Evolutionary conservation across 495 filamentous ascomycete genomes (phyloP), one percentile per base, ranked within the genome.

Genomic region (Achaetomiella virescens): DNA sequence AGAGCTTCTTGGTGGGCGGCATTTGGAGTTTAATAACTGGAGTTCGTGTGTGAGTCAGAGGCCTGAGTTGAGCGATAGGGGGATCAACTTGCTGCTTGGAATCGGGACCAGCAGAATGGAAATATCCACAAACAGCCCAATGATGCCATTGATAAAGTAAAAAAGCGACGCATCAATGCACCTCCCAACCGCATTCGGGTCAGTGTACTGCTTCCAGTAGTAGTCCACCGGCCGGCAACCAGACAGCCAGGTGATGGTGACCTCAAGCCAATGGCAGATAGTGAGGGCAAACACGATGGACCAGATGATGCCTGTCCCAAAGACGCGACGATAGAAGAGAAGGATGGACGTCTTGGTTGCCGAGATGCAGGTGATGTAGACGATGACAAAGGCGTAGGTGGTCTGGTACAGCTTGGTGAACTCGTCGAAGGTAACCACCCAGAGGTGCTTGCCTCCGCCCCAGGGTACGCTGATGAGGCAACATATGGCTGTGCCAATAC

Each of bases 21-120:
- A 75, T 64, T 43, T 73, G 67, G 0, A 77, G 64, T 22, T 54
- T 58, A 17, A 61, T 36, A 18, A 76, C 60, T 62, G 52, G 47
- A 45, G 45, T 24, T 18, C 36, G 52, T 55, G 6, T 11, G 21
- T 21, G 12, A 14, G 18, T 54, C 22, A n/a, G n/a, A n/a, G n/a
- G n/a, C n/a, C n/a, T n/a, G 22, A 27, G 25, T 20, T 18, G 6
- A 5, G 35, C 7, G 12, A 24, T 22, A 41, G n/a, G 21, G 31
- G 27, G 17, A 38, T n/a, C 14, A 24, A 57, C 61, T 36, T 29
- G 59, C 61, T 70, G 11, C 65, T 61, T 1, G 71, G 75, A 31
- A 73, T 67, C 1, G 76, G 76, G 7, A 77, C 66, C 6, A 68
- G 27, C 15, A 79, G 60, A 24, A 79, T 66, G 43, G 74, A 55